Evolutionary conservation across 208 protist genomes (phyloP), one percentile per base, ranked within the genome.

Genomic region (Trypanosoma scelopori): DNA sequence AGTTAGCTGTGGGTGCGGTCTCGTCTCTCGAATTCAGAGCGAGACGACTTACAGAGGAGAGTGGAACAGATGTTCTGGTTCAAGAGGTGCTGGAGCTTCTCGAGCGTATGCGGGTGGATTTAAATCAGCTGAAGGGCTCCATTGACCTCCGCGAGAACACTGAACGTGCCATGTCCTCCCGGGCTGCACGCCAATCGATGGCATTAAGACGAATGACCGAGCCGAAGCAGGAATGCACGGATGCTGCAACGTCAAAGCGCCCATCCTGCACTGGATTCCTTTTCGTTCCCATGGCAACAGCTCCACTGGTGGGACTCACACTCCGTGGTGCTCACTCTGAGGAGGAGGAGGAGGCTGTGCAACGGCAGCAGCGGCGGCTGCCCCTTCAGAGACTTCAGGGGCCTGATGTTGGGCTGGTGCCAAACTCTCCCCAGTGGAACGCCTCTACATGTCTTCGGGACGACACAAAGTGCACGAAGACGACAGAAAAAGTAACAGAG

Each of bases 211-310:
- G 25, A 6, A 22, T 13, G 18, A 6, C 11, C 18, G 52, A 58
- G 39, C 18, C 15, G 35, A 16, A 32, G n/a, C 35, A 60, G 55
- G 20, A 9, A 55, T 22, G 50, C n/a, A 45, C 16, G 1, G 4
- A 32, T 18, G 1, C 20, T 37, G 22, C 16, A 7, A 39, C 43
- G 6, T 16, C 27, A 20, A 42, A n/a, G 28, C 18, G 27, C 23
- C 16, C n/a, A 11, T 28, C 22, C 27, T 20, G 43, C 43, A 47
- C 23, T 13, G 66, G 49, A 20, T 61, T 67, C 32, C 48, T 59
- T 66, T 80, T 80, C 37, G 49, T 70, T 37, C 74, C 74, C 1
- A 68, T 76, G 48, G 52, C 69, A 5, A 80, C 69, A 22, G 74
- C 74, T 15, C 74, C 74, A 20, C 28, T 80, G 23, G 51, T 46